phyloP scores from a whole-genome alignment of 345 rosid species.

The Sisymbrium altissimum region DNA sequence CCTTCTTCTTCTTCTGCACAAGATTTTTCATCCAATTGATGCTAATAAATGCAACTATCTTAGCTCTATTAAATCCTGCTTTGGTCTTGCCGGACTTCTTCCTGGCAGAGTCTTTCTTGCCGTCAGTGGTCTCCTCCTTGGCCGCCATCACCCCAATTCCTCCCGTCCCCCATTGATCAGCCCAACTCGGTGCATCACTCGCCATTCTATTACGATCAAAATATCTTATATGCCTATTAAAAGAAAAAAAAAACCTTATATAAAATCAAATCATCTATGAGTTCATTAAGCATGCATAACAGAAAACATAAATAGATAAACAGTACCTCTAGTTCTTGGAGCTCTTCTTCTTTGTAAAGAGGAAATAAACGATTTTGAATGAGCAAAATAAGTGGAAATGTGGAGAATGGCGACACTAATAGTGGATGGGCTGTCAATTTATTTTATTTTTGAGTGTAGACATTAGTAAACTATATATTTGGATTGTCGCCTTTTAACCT shows the following conservation, averaged over 20 bases:
- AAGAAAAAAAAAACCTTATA: neutral
- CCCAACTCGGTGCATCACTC: constrained; percentile 85
- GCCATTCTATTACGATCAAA: constrained; percentile 40
- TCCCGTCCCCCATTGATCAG: constrained; percentile 94
- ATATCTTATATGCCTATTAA: neutral
- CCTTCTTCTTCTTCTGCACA: constrained; percentile 45
- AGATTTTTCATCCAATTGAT: constrained; percentile 62
- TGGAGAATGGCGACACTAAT: constrained; percentile 20
- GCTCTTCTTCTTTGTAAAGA: constrained; percentile 26
- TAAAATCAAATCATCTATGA: neutral
- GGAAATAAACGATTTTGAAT: neutral
- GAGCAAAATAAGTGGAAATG: constrained; percentile 13
- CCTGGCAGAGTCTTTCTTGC: constrained; percentile 37
- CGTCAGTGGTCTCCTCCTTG: constrained; percentile 36
- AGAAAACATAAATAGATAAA: neutral
- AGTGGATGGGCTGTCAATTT: constrained; percentile 32
- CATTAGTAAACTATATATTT: neutral
- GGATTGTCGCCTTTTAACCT: constrained; percentile 5
- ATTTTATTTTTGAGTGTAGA: neutral
- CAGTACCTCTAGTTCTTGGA: constrained; percentile 22
- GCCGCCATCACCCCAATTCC: constrained; percentile 52
- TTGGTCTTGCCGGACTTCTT: constrained; percentile 41
- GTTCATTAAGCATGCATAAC: neutral
- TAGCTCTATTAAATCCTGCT: constrained; percentile 40
- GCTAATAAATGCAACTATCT: constrained; percentile 39